Base-by-base conservation (phyloP, 2,329 filamentous ascomycete genomes). In the Orbilia blumenaviensis region DNA sequence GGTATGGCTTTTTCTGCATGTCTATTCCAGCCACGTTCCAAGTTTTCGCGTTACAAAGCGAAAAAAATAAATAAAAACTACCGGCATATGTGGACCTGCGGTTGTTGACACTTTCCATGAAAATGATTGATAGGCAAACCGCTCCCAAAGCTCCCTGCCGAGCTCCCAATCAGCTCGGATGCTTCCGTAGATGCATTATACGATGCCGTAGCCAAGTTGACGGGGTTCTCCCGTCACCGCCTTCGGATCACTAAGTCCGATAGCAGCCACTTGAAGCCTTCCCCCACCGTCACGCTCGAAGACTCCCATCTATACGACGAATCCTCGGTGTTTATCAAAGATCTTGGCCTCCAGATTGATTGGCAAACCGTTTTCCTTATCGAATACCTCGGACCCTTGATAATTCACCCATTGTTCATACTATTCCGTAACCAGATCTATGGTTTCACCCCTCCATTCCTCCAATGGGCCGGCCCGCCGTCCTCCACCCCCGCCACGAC, bases 291-390 rank as follows among this genome's bases (percentile, higher is more conserved):
- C 38, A 64, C 60, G 18, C 27, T 77, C 46, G 16, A 44, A 2
- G 84, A 85, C 48, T 87, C 86, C 2, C 88, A 88, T 12, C 82
- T 91, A 50, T 84, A 85, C 66, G 86, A 89, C 78, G 86, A 87
- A 79, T 88, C 87, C 78, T 85, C 86, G 18, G 84, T 99, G 56
- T 89, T 95, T 79, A 92, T 98, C 78, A 98, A 99, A 85, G 94
- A 99, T 82, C 87, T 99, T 29, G 95, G 93, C 94, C 87, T 90
- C 56, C 95, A 99, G 83, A 91, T 97, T 67, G 89, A 89, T 78
- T 99, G 95, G 95, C 90, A 89, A 78, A 95, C 92, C 76, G 94
- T 98, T 83, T 99, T 94, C 86, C 85, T 97, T 78, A 90, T 97
- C 85, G 95, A 99, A 84, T 99, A 99, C 84, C 84, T 95, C 79